These are phyloP conservation scores for Penicillium sp. DNA, from an alignment of 2,329 filamentous ascomycete genomes.

Conservation along the genomic window DNA sequence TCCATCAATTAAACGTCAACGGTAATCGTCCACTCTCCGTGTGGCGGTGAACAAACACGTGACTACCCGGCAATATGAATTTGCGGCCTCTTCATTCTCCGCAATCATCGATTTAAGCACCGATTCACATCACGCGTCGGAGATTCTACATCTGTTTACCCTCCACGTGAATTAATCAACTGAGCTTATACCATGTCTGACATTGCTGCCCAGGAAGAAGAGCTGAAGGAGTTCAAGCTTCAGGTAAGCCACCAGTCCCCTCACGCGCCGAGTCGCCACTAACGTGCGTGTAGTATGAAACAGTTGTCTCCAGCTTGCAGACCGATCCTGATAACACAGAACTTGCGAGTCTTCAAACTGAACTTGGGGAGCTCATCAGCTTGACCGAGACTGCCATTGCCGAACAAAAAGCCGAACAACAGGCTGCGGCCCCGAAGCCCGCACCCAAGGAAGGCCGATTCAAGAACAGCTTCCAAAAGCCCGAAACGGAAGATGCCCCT, in stretches of 20 bases:
- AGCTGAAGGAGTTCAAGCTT: slow-evolving; percentile 62
- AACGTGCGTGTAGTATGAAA: slow-evolving; percentile 65
- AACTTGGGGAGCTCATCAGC: slow-evolving; percentile 79
- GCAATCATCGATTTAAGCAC: background rate
- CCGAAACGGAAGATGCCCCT: slow-evolving; percentile 52
- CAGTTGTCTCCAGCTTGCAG: slow-evolving; percentile 73
- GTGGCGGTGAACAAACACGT: background rate
- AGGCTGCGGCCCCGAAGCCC: slow-evolving; percentile 52
- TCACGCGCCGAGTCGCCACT: slow-evolving; percentile 3
- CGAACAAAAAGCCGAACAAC: slow-evolving; percentile 63
- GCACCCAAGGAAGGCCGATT: slow-evolving; percentile 72
- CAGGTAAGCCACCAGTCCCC: slow-evolving; percentile 46
- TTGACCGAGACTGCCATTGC: slow-evolving; percentile 78
- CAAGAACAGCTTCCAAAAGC: slow-evolving; percentile 60
- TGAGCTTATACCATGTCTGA: slow-evolving; percentile 40
- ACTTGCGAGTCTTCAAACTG: slow-evolving; percentile 73
- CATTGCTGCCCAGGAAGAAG: slow-evolving; percentile 46
- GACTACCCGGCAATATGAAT: background rate
- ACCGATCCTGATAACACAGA: slow-evolving; percentile 79
- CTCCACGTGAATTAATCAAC: background rate
- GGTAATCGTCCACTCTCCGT: background rate
- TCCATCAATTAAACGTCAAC: too few species aligned
- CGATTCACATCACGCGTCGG: background rate
- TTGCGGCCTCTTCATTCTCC: background rate
- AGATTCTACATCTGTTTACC: background rate